Evolutionary conservation across 2,329 filamentous ascomycete genomes (phyloP), one percentile per base, ranked within the genome.

Genomic region (Colletotrichum sansevieriae): DNA sequence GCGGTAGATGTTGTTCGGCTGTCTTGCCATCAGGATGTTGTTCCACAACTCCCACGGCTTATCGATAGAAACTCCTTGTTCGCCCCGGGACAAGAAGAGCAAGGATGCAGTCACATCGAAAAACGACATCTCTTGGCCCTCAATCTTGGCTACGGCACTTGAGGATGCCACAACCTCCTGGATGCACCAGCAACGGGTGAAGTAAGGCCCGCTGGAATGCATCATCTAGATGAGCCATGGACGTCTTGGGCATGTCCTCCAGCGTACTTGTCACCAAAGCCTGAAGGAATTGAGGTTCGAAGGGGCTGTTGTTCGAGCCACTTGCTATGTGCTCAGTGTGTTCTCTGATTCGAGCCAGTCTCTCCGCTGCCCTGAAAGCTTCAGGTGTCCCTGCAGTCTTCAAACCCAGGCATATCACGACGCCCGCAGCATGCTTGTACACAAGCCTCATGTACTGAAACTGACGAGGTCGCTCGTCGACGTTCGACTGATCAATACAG

Each of bases 401-500:
- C 6, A 56, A 54, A 4, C 65, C 62, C 10, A 70, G 35, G 63
- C 67, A 70, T 12, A 62, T 63, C 25, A 62, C 25, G 25, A 70
- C 67, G 15, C 20, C 56, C 3, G 57, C 35, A 22, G 67, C 67
- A 29, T 68, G 25, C 22, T 62, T 70, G 2, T 68, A 70, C 9
- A 68, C 63, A 15, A 70, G 52, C n/a, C 56, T 52, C 63, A 70
- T 70, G 56, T 63, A 57, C 37, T 70, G 67, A 12, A 70, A 63
- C 57, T 55, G 63, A 10, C 56, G 49, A 52, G 67, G 44, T n/a
- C 63, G 63, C 39, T 70, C 57, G 18, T 62, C 51, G 25, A 68
- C 25, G 46, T 70, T 55, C 9, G 56, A 60, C 62, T 75, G 74
- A 10, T 74, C 62, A 11, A 75, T 76, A 39, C 74, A 75, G 4